These are phyloP conservation scores for Cenchrus americanus DNA, from an alignment of 176 grass and related monocot species.

Conservation along the genomic window DNA sequence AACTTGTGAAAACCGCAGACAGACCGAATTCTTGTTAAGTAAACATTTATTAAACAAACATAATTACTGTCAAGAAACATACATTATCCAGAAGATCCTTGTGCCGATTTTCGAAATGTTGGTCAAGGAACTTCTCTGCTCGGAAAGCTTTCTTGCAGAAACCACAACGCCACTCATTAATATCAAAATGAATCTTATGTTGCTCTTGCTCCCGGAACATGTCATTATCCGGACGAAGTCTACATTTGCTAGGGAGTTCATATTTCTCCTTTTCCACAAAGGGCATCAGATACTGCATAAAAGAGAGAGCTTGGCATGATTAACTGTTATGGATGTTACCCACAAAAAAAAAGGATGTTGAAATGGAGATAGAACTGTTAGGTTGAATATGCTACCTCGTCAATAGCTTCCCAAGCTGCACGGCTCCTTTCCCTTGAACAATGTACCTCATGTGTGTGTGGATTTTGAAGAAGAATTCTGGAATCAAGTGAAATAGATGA, in stretches of 20 bases:
- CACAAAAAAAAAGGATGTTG: neutral
- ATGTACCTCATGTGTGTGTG: slow-evolving; percentile 66
- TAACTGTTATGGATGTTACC: slow-evolving; percentile 4
- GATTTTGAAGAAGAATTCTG: slow-evolving; percentile 72
- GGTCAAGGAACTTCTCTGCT: slow-evolving; percentile 95
- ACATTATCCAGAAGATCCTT: slow-evolving; percentile 78
- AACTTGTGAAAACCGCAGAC: neutral
- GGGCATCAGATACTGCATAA: slow-evolving; percentile 91
- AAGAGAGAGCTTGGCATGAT: slow-evolving; percentile 21
- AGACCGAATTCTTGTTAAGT: slow-evolving; percentile 7
- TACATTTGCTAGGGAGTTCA: slow-evolving; percentile 79
- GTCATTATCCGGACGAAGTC: slow-evolving; percentile 78
- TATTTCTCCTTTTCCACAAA: slow-evolving; percentile 91
- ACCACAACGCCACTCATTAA: slow-evolving; percentile 92
- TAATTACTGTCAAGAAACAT: slow-evolving; percentile 36
- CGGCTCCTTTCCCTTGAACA: slow-evolving; percentile 96
- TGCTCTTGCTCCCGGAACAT: slow-evolving; percentile 94
- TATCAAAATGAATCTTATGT: slow-evolving; percentile 87
- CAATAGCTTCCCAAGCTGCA: slow-evolving; percentile 80
- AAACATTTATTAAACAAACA: slow-evolving; percentile 13
- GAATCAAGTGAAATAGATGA: slow-evolving; percentile 38
- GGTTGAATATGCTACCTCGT: slow-evolving; percentile 64
- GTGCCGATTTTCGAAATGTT: slow-evolving; percentile 95
- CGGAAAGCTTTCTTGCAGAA: slow-evolving; percentile 96
- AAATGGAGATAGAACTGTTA: slow-evolving; percentile 24